Evolutionary conservation across 2,329 filamentous ascomycete species (phyloP).

Genomic region (Bipolaris oryzae): DNA sequence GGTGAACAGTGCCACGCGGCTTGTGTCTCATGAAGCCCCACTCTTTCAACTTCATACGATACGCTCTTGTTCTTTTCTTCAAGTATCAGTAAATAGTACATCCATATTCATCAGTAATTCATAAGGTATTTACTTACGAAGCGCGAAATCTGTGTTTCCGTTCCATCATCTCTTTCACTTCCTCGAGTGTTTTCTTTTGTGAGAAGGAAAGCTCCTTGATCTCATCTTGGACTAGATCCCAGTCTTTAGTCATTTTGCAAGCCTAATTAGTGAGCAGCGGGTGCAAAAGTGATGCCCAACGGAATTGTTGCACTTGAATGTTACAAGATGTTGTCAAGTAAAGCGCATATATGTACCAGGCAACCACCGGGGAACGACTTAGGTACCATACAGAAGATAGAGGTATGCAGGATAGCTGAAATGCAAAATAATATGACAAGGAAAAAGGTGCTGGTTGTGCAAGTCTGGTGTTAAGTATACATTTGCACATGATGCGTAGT

Average conservation of each 20-base stretch:
- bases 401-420: not conserved
- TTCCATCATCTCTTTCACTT: conserved; percentile 45
- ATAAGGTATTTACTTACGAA: conserved; percentile 33
- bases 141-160: conserved; percentile 40
- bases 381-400: no score
- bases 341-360: no score
- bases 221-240: conserved; percentile 35
- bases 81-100: conserved; percentile 5
- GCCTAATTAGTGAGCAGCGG: not conserved
- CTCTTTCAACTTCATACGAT: conserved; percentile 47
- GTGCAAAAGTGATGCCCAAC: no score
- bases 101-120: not conserved
- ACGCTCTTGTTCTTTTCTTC: conserved; percentile 39
- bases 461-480: not conserved
- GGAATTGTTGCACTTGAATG: no score
- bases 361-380: no score
- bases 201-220: conserved; percentile 43
- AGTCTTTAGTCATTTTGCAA: conserved; percentile 40
- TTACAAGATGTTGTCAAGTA: no score
- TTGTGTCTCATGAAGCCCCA: conserved; percentile 42
- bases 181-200: conserved; percentile 42
- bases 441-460: not conserved
- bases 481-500: not conserved
- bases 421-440: not conserved
- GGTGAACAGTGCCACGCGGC: conserved; percentile 10